Percentiles rank a stretch among this genome's conserved stretches.
phyloP scores from a whole-genome alignment of 768 basidiomycete species.

The Pleurotus platypus region DNA sequence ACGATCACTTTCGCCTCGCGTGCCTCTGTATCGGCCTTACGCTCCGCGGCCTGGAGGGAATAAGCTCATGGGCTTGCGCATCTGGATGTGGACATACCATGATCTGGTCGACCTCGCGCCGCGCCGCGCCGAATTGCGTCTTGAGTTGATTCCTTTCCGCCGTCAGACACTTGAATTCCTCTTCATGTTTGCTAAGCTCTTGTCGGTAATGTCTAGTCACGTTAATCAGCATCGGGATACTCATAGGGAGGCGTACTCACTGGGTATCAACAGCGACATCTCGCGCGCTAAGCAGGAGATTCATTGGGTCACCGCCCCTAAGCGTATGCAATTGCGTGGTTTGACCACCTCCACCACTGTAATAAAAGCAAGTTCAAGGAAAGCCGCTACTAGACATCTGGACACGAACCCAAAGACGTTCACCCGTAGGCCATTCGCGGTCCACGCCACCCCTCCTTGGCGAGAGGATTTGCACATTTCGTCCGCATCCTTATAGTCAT shows the following conservation, averaged over 20 bases:
- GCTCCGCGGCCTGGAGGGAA: constrained; percentile 23
- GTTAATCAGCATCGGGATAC: no score
- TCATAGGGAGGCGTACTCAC: constrained; percentile 27
- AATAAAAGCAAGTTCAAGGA: neutral
- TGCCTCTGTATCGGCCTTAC: constrained; percentile 18
- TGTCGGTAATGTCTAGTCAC: constrained; percentile 41
- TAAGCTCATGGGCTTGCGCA: constrained; percentile 4
- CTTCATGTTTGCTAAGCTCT: constrained; percentile 34
- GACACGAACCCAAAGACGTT: constrained; percentile 56
- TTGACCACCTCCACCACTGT: constrained; percentile 67
- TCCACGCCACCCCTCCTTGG: constrained; percentile 52
- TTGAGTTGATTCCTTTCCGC: constrained; percentile 23
- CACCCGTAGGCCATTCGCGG: constrained; percentile 59
- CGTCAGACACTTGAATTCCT: constrained; percentile 26
- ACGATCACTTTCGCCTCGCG: constrained; percentile 31
- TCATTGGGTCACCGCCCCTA: constrained; percentile 28
- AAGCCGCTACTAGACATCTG: neutral
- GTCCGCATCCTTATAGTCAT: constrained; percentile 63
- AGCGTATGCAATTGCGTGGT: constrained; percentile 36
- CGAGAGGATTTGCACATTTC: constrained; percentile 34
- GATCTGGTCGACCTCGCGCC: constrained; percentile 25
- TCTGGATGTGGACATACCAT: constrained; percentile 23
- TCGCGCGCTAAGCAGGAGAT: constrained; percentile 50
- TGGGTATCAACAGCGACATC: constrained; percentile 44
- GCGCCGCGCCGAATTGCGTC: constrained; percentile 23